These are phyloP conservation scores for Blastosporella zonata DNA, from an alignment of 1,284 basidiomycete genomes.

Conservation along the genomic window DNA sequence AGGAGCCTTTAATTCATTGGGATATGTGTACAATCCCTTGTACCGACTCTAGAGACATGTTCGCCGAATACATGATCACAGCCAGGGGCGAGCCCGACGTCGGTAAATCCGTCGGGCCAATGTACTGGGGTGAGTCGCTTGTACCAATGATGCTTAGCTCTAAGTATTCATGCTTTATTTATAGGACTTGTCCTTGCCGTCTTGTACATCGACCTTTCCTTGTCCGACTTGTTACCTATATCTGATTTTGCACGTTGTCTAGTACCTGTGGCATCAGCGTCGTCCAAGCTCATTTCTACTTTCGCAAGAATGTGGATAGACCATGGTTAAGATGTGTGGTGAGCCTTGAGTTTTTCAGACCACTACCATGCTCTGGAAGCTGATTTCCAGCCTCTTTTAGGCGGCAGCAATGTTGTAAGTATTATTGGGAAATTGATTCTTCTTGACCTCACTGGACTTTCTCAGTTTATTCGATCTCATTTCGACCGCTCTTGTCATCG, in stretches of 20 bases:
- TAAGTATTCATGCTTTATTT: not conserved
- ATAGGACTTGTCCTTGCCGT: slow-evolving; percentile 1
- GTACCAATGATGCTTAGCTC: too few species aligned
- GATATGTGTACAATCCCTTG: not conserved
- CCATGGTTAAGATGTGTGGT: slow-evolving; percentile 5
- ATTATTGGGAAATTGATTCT: not conserved
- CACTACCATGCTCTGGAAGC: not conserved
- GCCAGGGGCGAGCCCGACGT: not conserved
- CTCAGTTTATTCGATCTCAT: slow-evolving; percentile 1
- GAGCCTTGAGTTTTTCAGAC: not conserved
- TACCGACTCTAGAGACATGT: not conserved
- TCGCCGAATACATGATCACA: not conserved
- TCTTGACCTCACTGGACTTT: not conserved
- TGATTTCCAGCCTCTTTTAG: not conserved
- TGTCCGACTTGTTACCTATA: not conserved
- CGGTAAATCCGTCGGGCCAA: slow-evolving; percentile 3
- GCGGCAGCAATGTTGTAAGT: not conserved
- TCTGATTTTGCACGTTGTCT: not conserved
- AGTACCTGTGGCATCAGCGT: slow-evolving; percentile 7
- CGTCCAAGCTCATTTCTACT: slow-evolving; percentile 9
- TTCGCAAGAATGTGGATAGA: slow-evolving; percentile 3
- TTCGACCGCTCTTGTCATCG: slow-evolving; percentile 4
- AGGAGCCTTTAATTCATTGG: not conserved
- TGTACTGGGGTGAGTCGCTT: slow-evolving; percentile 4
- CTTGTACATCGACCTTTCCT: not conserved